These are phyloP conservation scores for Yueomyces sp. DNA, from an alignment of 1,139 yeast genomes.

Conservation along the genomic window DNA sequence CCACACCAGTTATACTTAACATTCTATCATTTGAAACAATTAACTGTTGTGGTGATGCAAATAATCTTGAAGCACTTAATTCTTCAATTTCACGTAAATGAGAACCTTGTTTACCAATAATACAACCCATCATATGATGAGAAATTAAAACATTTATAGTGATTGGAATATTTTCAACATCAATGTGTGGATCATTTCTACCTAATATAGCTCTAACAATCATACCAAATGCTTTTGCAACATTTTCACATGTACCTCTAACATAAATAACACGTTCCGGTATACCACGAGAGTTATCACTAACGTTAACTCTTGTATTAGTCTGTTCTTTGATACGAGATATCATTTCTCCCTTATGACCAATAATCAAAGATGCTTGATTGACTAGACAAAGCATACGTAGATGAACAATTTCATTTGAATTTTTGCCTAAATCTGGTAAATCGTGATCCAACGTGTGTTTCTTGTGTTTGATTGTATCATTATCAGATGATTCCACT, in stretches of 20 bases:
- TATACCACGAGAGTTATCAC: conserved; percentile 61
- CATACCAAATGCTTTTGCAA: conserved; percentile 73
- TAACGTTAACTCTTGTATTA: conserved; percentile 57
- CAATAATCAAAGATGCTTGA: conserved; percentile 67
- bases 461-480: neutral
- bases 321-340: conserved; percentile 54
- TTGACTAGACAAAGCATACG: conserved; percentile 69
- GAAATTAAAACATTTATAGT: conserved; percentile 59
- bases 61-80: conserved; percentile 65
- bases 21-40: conserved; percentile 76
- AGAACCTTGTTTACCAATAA: conserved; percentile 71
- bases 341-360: conserved; percentile 66
- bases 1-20: conserved; percentile 63
- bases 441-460: neutral
- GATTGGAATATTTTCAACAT: conserved; percentile 28
- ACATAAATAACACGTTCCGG: conserved; percentile 71
- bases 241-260: conserved; percentile 66
- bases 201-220: conserved; percentile 50
- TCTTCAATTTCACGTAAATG: conserved; percentile 76
- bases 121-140: conserved; percentile 68
- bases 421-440: neutral
- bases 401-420: neutral
- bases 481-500: neutral
- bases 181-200: neutral
- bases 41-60: conserved; percentile 64